Percentiles rank a stretch among this genome's conserved stretches.
Conservation (phyloP, 1,284 basidiomycete species). For the Ganoderma resinaceum region DNA sequence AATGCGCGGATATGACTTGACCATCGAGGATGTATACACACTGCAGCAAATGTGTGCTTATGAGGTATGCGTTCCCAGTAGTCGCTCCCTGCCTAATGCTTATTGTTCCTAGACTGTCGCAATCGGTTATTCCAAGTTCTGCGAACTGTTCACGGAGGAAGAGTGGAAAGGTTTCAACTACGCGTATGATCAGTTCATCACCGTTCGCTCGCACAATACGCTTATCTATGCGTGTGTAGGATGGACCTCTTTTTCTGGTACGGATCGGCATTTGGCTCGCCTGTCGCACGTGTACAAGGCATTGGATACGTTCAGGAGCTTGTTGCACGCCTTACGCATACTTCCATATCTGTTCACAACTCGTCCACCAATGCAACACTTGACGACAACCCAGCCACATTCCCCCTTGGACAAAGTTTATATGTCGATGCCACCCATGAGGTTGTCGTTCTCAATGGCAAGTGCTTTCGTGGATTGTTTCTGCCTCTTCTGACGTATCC, state of each 20-base stretch:
- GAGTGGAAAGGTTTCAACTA: slow-evolving; percentile 94
- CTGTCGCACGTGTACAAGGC: slow-evolving; percentile 81
- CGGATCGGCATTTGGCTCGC: slow-evolving; percentile 81
- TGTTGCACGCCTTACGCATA: slow-evolving; percentile 80
- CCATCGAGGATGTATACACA: slow-evolving; percentile 73
- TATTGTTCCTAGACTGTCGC: slow-evolving; percentile 73
- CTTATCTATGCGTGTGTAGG: slow-evolving; percentile 26
- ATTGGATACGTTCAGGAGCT: slow-evolving; percentile 88
- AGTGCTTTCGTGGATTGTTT: slow-evolving; percentile 25
- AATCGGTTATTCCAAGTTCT: slow-evolving; percentile 90
- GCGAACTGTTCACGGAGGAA: slow-evolving; percentile 86
- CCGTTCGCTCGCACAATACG: not conserved
- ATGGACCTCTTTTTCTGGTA: slow-evolving; percentile 56
- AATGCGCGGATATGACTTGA: slow-evolving; percentile 71
- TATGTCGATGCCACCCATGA: slow-evolving; percentile 91
- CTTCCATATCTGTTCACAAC: slow-evolving; percentile 71
- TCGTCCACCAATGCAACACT: slow-evolving; percentile 85
- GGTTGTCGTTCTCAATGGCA: slow-evolving; percentile 82
- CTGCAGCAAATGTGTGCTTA: slow-evolving; percentile 87
- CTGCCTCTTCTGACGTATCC: not conserved
- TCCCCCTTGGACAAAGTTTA: slow-evolving; percentile 82
- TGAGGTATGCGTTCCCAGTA: slow-evolving; percentile 57
- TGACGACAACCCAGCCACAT: slow-evolving; percentile 70
- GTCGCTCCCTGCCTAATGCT: not conserved
- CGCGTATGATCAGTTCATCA: slow-evolving; percentile 52